Evolutionary conservation across 2,329 filamentous ascomycete genomes (phyloP).

Genomic region (Neonectria ditissima): DNA sequence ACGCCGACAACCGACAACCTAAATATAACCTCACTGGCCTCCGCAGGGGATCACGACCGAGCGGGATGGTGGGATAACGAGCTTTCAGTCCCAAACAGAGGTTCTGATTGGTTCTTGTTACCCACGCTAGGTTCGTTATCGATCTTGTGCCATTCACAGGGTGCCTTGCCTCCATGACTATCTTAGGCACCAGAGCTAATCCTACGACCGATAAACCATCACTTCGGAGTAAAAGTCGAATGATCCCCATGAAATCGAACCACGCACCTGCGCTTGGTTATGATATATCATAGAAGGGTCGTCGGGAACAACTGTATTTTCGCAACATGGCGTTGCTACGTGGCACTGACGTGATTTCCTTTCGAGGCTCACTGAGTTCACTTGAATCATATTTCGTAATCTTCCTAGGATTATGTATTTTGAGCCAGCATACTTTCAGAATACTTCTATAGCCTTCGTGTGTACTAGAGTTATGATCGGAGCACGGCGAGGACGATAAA

Average conservation of each 20-base stretch:
- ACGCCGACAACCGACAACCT: constrained; percentile 9
- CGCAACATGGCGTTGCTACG: neutral
- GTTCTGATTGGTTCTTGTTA: neutral
- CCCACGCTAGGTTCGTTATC: neutral
- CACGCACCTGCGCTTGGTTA: neutral
- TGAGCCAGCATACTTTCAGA: too few relatives aligned
- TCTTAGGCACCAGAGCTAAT: too few relatives aligned
- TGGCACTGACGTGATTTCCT: neutral
- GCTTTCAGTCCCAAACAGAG: too few relatives aligned
- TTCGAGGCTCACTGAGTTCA: neutral
- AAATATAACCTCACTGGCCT: constrained; percentile 15
- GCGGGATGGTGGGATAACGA: constrained; percentile 27
- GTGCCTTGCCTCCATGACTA: neutral
- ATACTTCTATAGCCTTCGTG: neutral
- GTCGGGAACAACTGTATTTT: too few relatives aligned
- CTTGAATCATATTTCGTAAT: neutral
- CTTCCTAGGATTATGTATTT: neutral
- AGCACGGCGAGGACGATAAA: neutral
- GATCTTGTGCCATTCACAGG: neutral
- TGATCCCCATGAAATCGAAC: neutral
- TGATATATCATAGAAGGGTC: neutral
- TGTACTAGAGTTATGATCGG: neutral
- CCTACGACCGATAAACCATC: neutral
- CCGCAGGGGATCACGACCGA: constrained; percentile 2
- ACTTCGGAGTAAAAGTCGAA: neutral